Conservation (phyloP, 2,329 filamentous ascomycete species). For the Lecanoromycetidae sp. region DNA sequence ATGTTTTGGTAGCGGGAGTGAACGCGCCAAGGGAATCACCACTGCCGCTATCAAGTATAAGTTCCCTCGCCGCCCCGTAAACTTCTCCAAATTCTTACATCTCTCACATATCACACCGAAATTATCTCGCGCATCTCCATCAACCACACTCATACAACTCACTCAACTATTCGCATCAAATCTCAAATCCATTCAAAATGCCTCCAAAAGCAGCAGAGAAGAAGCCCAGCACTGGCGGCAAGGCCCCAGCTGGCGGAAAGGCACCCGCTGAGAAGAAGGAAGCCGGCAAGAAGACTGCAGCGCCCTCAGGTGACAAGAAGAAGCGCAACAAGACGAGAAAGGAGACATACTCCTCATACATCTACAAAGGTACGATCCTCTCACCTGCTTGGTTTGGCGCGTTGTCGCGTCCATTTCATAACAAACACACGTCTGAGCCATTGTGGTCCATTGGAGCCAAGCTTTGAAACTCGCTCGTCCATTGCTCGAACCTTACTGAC, state of each 20-base stretch:
- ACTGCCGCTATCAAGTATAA: slow-evolving; percentile 18
- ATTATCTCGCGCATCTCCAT: slow-evolving; percentile 10
- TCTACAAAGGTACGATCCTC: slow-evolving; percentile 81
- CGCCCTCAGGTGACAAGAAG: slow-evolving; percentile 96
- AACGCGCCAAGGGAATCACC: slow-evolving; percentile 20
- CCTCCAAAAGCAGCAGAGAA: slow-evolving; percentile 96
- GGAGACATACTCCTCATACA: slow-evolving; percentile 99
- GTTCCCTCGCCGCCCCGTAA: slow-evolving; percentile 16
- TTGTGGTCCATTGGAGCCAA: background rate
- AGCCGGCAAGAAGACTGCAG: slow-evolving; percentile 96
- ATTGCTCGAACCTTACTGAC: slow-evolving; percentile 24
- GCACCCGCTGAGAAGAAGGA: slow-evolving; percentile 97
- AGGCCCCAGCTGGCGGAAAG: slow-evolving; percentile 66
- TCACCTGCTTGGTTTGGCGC: slow-evolving; percentile 7
- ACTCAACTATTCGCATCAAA: slow-evolving; percentile 15
- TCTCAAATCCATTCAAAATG: slow-evolving; percentile 54
- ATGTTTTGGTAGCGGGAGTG: slow-evolving; percentile 2
- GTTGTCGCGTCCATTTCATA: slow-evolving; percentile 17
- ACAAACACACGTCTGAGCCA: background rate
- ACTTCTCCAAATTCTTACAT: slow-evolving; percentile 12
- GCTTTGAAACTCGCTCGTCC: background rate
- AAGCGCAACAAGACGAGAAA: slow-evolving; percentile 99
- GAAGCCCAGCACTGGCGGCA: slow-evolving; percentile 87
- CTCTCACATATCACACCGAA: slow-evolving; percentile 17
- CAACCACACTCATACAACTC: background rate